Conservation (phyloP, 2,329 filamentous ascomycete genomes). For the Beauveria scarabaeidicola region DNA sequence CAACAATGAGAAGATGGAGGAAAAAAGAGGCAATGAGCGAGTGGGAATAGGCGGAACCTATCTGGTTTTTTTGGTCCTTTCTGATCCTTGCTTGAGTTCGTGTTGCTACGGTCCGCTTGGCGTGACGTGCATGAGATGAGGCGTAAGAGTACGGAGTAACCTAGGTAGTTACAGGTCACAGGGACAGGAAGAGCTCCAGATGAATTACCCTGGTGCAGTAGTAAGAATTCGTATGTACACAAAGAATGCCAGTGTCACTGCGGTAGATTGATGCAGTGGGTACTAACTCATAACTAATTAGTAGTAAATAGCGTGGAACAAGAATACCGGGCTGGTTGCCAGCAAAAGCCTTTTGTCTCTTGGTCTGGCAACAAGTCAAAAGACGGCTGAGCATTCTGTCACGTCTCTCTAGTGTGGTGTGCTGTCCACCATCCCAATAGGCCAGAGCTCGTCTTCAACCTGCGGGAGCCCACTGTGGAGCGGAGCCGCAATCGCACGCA, state of each 20-base stretch:
- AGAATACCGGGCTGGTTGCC: neutral
- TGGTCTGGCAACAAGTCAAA: neutral
- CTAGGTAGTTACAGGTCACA: neutral
- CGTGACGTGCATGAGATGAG: slow-evolving; percentile 9
- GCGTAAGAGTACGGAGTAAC: neutral
- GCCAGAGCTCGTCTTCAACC: neutral
- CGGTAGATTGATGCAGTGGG: too few species aligned
- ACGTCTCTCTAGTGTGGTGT: neutral
- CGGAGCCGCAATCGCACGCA: slow-evolving; percentile 7
- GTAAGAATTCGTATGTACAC: too few species aligned
- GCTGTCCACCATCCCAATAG: neutral
- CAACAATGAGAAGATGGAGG: too few species aligned
- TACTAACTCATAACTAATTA: too few species aligned
- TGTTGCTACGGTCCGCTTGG: slow-evolving; percentile 2
- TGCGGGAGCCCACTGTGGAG: slow-evolving; percentile 1
- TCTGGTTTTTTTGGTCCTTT: neutral
- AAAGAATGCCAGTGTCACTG: too few species aligned
- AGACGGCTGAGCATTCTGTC: neutral
- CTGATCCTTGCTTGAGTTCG: slow-evolving; percentile 1
- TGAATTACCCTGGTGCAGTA: too few species aligned
- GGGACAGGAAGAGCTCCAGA: too few species aligned
- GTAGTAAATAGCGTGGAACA: too few species aligned
- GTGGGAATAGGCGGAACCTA: slow-evolving; percentile 3
- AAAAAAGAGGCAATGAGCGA: neutral
- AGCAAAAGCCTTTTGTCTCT: neutral